Evolutionary conservation across 2,329 filamentous ascomycete genomes (phyloP), one percentile per base, ranked within the genome.

Genomic region (Karstenula rhodostoma): DNA sequence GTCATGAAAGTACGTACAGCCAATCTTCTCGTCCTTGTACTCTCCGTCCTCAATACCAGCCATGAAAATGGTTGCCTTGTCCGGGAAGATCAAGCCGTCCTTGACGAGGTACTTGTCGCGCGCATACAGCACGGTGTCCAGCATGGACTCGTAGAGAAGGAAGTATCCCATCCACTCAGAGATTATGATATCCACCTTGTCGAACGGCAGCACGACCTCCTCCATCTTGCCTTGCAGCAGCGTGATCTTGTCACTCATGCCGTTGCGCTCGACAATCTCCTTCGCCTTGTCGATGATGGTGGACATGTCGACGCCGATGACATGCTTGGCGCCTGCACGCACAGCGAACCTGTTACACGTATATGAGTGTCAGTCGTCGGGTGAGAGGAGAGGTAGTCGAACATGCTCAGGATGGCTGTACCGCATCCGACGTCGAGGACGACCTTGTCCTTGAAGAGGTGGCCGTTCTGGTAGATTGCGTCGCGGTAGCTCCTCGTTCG

Each of bases 81-180:
- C 95, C 22, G 95, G 95, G 87, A 98, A 98, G 81, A 99, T 98
- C 72, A 97, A 85, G 66, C 94, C 94, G 69, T 91, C 91, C 77
- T 91, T 90, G 65, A 83, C 85, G 62, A 99, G 89, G 81, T 97
- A 99, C 78, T 86, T 90, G 85, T 99, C 95, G 72, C 95, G 90
- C 27, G 95, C 95, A 77, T 97, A 98, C 61, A 99, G 87, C 53
- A 99, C 95, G 33, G 95, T 99, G 83, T 99, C 95, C 76, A 99
- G 82, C 95, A 99, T 99, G 87, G 88, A 92, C 88, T 99, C 95
- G 82, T 99, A 99, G 63, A 99, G 89, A 56, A 99, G 84, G 85
- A 98, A 98, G 84, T 99, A 99, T 35, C 95, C 95, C 95, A 99
- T 99, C 95, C 95, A 99, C 85, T 99, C 95, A 1, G 94, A 98